Evolutionary conservation across 2,329 filamentous ascomycete species (phyloP).

Genomic region (Penicillium brevicompactum): DNA sequence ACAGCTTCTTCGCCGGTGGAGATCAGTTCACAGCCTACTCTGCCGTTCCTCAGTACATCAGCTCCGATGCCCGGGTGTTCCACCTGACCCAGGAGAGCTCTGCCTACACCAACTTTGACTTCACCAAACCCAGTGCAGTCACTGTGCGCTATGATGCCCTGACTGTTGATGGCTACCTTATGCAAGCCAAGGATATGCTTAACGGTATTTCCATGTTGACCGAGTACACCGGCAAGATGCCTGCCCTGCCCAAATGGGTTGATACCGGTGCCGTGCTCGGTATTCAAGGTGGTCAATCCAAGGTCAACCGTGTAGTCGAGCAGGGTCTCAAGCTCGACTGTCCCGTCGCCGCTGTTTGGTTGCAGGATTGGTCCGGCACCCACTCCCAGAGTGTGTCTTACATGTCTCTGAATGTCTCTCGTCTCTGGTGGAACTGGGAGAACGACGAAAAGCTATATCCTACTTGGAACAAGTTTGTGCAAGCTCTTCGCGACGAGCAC

Average conservation of each 20-base stretch:
- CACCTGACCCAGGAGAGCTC: constrained; percentile 31
- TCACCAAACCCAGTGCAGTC: constrained; percentile 20
- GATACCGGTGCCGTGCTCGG: constrained; percentile 38
- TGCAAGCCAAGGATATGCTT: constrained; percentile 29
- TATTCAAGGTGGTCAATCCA: constrained; percentile 40
- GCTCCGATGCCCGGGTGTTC: constrained; percentile 33
- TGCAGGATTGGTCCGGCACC: constrained; percentile 42
- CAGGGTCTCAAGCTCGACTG: constrained; percentile 30
- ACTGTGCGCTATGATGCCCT: constrained; percentile 23
- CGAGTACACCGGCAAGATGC: constrained; percentile 37
- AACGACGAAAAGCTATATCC: constrained; percentile 38
- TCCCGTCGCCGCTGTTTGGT: constrained; percentile 39
- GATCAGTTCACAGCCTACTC: constrained; percentile 38
- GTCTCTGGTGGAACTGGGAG: constrained; percentile 46
- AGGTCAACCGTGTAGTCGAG: constrained; percentile 37
- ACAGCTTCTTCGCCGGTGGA: constrained; percentile 31
- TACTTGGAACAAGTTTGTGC: constrained; percentile 38
- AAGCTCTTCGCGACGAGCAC: constrained; percentile 32
- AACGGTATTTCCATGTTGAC: constrained; percentile 37
- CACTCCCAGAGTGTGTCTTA: constrained; percentile 37
- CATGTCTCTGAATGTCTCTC: constrained; percentile 34
- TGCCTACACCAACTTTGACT: constrained; percentile 36
- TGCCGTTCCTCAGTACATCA: constrained; percentile 35
- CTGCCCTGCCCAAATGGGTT: constrained; percentile 32
- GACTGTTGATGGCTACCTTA: constrained; percentile 20